These are phyloP conservation scores for Thraustochytrium striatum DNA, from an alignment of 352 stramenopile species.

Conservation along the genomic window DNA sequence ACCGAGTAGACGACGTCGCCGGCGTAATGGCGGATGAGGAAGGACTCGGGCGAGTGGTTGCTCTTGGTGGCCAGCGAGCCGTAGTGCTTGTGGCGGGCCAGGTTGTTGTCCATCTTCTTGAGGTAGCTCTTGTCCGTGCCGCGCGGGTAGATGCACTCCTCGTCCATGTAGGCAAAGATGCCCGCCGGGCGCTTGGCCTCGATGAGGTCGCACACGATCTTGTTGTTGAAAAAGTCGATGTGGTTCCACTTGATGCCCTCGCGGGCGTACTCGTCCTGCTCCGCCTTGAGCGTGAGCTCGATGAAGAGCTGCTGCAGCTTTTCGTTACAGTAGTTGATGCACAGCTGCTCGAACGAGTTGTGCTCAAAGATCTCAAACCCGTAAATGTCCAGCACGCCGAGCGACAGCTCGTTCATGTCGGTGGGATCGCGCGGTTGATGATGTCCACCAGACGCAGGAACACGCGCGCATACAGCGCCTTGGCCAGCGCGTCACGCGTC, in stretches of 20 bases:
- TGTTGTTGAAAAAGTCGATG: constrained; percentile 71
- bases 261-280: constrained; percentile 70
- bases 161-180: constrained; percentile 17
- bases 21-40: too few species aligned
- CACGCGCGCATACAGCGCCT: constrained; percentile 83
- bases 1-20: constrained; percentile 87
- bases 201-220: constrained; percentile 75
- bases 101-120: not conserved
- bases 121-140: constrained; percentile 16
- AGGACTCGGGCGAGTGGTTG: not conserved
- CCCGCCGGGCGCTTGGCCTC: constrained; percentile 55
- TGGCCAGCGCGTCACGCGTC: constrained; percentile 65
- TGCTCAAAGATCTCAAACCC: constrained; percentile 81
- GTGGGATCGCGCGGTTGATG: constrained; percentile 78
- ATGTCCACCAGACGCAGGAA: constrained; percentile 83
- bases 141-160: not conserved
- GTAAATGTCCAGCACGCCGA: constrained; percentile 81
- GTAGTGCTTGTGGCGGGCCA: not conserved
- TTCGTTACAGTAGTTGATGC: constrained; percentile 89
- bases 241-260: constrained; percentile 51
- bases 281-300: constrained; percentile 68
- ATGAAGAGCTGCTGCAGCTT: constrained; percentile 80
- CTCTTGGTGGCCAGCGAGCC: constrained; percentile 62
- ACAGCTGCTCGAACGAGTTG: constrained; percentile 92
- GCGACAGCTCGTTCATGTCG: constrained; percentile 41